Evolutionary conservation across 1,284 basidiomycete species (phyloP).

Genomic region (Melampsora larici-populina): DNA sequence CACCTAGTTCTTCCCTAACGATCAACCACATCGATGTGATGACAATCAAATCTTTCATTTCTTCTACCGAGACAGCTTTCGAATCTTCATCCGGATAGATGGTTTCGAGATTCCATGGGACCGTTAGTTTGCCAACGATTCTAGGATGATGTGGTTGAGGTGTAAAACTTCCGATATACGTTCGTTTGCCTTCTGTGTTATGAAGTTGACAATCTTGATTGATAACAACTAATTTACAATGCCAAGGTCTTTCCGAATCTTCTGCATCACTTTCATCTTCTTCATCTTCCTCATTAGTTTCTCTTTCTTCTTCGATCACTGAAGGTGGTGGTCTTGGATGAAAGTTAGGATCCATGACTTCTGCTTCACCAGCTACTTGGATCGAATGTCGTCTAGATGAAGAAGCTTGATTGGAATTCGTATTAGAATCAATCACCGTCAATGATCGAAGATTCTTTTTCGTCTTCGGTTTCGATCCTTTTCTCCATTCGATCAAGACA

Average conservation of each 20-base stretch:
- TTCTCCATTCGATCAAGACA: constrained; percentile 45
- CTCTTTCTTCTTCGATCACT: constrained; percentile 11
- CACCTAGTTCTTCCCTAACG: constrained; percentile 85
- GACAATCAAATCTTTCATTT: constrained; percentile 87
- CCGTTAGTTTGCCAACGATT: constrained; percentile 81
- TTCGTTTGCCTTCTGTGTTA: constrained; percentile 57
- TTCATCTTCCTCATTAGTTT: constrained; percentile 43
- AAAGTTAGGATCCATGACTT: neutral
- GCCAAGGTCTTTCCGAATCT: constrained; percentile 93
- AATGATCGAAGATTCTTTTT: neutral
- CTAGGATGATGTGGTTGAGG: constrained; percentile 96
- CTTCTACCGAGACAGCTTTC: constrained; percentile 73
- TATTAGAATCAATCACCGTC: neutral
- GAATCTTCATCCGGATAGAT: constrained; percentile 57
- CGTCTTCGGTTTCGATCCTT: constrained; percentile 49
- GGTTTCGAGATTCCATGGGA: constrained; percentile 78
- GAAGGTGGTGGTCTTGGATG: neutral
- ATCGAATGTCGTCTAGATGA: neutral
- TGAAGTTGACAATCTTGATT: constrained; percentile 41
- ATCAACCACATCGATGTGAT: constrained; percentile 87
- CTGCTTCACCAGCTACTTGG: neutral
- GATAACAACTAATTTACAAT: constrained; percentile 61
- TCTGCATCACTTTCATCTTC: constrained; percentile 74
- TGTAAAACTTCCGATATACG: constrained; percentile 67
- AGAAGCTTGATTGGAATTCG: neutral